Percentiles rank a stretch among this genome's conserved stretches.
Evolutionary conservation across 345 rosid genomes (phyloP).

Genomic region (Bruguiera gymnorhiza): DNA sequence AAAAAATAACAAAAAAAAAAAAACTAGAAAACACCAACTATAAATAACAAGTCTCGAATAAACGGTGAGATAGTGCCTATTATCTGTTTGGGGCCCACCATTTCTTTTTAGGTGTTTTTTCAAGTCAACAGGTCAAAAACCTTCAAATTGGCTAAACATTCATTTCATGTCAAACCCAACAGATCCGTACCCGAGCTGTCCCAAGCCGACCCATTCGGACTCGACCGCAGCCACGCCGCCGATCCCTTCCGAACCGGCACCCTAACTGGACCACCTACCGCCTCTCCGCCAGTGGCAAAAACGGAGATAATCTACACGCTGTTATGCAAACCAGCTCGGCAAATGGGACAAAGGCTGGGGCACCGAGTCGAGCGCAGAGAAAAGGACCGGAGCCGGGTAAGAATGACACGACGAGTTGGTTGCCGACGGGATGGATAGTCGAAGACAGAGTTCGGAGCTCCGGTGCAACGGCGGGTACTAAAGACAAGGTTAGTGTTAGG

Average conservation of each 20-base stretch:
- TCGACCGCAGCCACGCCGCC: background rate
- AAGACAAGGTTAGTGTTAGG: constrained; percentile 55
- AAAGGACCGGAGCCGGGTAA: constrained; percentile 3
- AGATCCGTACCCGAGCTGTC: background rate
- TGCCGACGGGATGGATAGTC: constrained; percentile 72
- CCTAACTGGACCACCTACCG: background rate
- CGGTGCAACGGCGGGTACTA: constrained; percentile 71
- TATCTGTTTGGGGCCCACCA: too few species aligned
- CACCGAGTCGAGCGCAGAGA: constrained; percentile 9
- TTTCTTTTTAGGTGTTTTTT: too few species aligned
- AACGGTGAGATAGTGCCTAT: too few species aligned
- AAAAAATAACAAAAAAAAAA: too few species aligned
- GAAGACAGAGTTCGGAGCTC: constrained; percentile 67
- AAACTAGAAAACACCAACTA: too few species aligned
- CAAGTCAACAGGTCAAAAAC: too few species aligned
- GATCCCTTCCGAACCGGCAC: constrained; percentile 17
- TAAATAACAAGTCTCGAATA: too few species aligned
- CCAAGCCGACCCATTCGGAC: background rate
- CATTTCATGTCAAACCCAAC: constrained; percentile 8
- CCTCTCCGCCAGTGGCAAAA: background rate
- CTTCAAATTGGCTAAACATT: too few species aligned
- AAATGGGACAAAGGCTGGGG: background rate
- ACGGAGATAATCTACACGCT: background rate
- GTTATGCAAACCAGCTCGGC: background rate
- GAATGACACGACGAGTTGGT: constrained; percentile 17